Evolutionary conservation across 176 grass and related monocot genomes (phyloP).

Genomic region (Carex myosuroides): DNA sequence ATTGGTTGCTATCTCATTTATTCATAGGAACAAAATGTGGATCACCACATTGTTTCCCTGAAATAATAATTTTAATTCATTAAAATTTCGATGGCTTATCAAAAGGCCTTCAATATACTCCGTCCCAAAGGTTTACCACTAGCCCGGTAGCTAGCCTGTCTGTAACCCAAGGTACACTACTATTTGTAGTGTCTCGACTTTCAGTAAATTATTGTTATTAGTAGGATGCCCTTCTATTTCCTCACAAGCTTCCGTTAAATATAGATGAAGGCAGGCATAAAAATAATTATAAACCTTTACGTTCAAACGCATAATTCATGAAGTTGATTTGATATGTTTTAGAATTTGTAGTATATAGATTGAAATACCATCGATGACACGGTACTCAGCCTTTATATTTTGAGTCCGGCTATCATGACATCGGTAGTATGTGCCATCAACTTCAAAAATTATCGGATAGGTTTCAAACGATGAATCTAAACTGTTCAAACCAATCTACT

Average conservation of each 20-base stretch:
- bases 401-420: too few relatives aligned
- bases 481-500: too few relatives aligned
- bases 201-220: neutral
- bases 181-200: neutral
- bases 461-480: too few relatives aligned
- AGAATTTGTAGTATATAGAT: too few relatives aligned
- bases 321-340: too few relatives aligned
- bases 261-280: neutral
- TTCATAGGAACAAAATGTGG: neutral
- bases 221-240: neutral
- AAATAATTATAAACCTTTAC: neutral
- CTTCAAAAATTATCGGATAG: too few relatives aligned
- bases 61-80: neutral
- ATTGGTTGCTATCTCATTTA: neutral
- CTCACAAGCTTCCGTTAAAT: neutral
- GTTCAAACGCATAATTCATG: too few relatives aligned
- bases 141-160: neutral
- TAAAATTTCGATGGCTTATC: neutral
- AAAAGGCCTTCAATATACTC: neutral
- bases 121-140: neutral
- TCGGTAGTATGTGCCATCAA: too few relatives aligned
- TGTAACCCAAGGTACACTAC: neutral
- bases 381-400: too few relatives aligned
- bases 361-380: too few relatives aligned
- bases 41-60: too few relatives aligned